These are phyloP conservation scores for Nephelium lappaceum DNA, from an alignment of 345 rosid species.

Conservation along the genomic window DNA sequence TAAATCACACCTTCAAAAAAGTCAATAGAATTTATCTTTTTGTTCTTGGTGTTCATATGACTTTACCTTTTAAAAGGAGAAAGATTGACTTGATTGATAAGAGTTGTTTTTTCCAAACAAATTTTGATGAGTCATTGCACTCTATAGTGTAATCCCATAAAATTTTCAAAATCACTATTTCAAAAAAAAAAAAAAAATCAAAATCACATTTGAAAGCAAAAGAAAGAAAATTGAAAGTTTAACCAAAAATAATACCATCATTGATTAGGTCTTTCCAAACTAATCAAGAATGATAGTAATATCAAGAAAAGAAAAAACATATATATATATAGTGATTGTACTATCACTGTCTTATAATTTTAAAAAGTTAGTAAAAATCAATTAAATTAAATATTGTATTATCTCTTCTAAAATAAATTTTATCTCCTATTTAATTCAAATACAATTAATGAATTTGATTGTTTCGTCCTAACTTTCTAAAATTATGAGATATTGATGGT, in stretches of 20 bases:
- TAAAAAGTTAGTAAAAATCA: too few relatives aligned
- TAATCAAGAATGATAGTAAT: background rate
- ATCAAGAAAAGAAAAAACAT: background rate
- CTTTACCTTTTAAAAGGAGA: background rate
- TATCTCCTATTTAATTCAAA: too few relatives aligned
- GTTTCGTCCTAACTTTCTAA: too few relatives aligned
- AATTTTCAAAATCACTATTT: too few relatives aligned
- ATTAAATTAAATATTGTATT: too few relatives aligned
- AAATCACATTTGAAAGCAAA: background rate
- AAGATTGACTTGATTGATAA: background rate
- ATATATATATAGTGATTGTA: too few relatives aligned
- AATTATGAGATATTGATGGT: too few relatives aligned
- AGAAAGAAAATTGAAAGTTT: background rate
- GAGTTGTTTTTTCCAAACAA: background rate
- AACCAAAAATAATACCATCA: too few relatives aligned
- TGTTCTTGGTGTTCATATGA: background rate
- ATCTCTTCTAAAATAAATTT: too few relatives aligned
- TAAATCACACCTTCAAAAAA: background rate
- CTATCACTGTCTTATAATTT: too few relatives aligned
- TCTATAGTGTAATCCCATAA: background rate
- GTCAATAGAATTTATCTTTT: slow-evolving; percentile 5
- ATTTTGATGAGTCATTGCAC: background rate
- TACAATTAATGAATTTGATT: too few relatives aligned
- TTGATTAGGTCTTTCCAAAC: too few relatives aligned
- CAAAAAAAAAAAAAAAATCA: background rate